Conservation (phyloP, 129 eudicot genomes). For the Heracleum sosnowskyi region DNA sequence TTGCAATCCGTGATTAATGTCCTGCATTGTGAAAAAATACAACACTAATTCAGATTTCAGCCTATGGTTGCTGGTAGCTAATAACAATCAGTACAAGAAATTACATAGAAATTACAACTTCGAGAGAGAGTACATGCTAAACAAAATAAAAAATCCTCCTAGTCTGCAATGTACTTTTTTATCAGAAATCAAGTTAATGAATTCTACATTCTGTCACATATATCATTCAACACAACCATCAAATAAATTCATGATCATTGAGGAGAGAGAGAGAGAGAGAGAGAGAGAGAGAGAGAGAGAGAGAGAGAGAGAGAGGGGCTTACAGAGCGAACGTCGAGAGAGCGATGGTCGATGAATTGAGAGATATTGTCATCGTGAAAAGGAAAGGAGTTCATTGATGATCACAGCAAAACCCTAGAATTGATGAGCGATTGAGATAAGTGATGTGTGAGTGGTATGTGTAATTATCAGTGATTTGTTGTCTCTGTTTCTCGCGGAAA, state of each 20-base stretch:
- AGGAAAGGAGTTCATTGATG: slow-evolving; percentile 31
- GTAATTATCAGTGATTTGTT: background rate
- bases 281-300: too few species aligned
- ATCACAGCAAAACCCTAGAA: slow-evolving; percentile 15
- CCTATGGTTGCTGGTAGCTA: background rate
- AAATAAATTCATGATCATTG: background rate
- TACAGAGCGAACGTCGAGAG: slow-evolving; percentile 55
- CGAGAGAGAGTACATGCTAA: background rate
- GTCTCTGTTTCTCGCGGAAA: background rate
- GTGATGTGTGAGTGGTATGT: background rate
- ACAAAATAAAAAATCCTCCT: background rate
- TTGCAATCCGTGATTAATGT: slow-evolving; percentile 38
- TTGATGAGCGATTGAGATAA: background rate
- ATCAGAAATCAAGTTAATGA: too few species aligned
- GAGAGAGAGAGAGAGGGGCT: slow-evolving; percentile 1
- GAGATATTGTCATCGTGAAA: slow-evolving; percentile 84
- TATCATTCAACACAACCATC: background rate
- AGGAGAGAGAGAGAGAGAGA: background rate
- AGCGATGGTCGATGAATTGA: slow-evolving; percentile 49
- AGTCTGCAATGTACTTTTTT: too few species aligned
- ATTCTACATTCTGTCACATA: background rate
- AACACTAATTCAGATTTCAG: too few species aligned
- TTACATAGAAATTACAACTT: too few species aligned
- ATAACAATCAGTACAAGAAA: too few species aligned
- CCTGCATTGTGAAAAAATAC: slow-evolving; percentile 26